Conservation (phyloP, 805 yeast genomes). For the Ogataea minuta region DNA sequence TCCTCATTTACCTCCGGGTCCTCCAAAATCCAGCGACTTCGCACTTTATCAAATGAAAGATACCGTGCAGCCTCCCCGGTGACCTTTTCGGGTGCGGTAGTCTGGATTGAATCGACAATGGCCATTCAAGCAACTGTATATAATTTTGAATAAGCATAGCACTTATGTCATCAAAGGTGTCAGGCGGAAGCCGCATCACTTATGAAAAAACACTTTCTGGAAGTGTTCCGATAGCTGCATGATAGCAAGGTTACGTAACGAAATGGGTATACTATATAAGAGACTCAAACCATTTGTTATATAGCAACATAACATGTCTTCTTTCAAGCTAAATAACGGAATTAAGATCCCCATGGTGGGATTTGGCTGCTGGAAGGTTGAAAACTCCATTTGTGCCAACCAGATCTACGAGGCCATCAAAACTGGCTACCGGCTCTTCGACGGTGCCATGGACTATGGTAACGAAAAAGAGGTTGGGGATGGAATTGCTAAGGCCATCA, state of each 20-base stretch:
- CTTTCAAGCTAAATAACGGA: constrained; percentile 32
- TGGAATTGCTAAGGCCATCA: constrained; percentile 54
- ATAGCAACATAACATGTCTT: constrained; percentile 18
- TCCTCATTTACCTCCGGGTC: constrained; percentile 29
- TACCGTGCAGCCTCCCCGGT: constrained; percentile 19
- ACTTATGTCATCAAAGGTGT: neutral
- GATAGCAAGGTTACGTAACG: no score
- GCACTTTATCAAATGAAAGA: constrained; percentile 34
- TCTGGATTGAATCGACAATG: constrained; percentile 21
- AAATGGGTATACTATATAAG: neutral
- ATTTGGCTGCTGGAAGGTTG: constrained; percentile 59
- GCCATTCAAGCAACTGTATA: neutral
- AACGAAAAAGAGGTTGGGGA: constrained; percentile 69
- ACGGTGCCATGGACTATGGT: constrained; percentile 71
- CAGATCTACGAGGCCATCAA: constrained; percentile 77
- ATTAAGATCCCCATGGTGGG: constrained; percentile 50
- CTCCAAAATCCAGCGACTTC: constrained; percentile 38
- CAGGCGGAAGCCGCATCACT: neutral
- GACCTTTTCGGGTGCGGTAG: constrained; percentile 21
- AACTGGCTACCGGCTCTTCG: constrained; percentile 74
- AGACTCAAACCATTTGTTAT: neutral
- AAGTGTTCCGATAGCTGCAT: no score
- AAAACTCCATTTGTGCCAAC: constrained; percentile 47
- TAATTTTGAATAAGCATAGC: neutral
- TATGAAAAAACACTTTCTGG: no score